phyloP scores from a whole-genome alignment of 257 asterid genomes.

The Salvia splendens region DNA sequence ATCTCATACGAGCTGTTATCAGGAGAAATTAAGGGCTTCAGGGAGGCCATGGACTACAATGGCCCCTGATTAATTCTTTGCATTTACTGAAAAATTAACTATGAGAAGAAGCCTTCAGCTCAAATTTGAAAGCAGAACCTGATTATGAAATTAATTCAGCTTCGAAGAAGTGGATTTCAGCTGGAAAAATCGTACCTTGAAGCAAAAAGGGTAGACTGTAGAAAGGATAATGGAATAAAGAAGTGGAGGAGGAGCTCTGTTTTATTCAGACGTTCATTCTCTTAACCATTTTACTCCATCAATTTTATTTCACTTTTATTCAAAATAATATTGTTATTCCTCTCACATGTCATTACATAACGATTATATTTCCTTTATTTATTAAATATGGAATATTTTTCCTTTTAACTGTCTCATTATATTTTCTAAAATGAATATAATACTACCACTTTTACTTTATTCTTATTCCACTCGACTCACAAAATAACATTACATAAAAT shows the following conservation, averaged over 20 bases:
- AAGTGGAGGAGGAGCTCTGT: constrained; percentile 33
- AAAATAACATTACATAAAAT: too few species aligned
- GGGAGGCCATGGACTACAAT: constrained; percentile 56
- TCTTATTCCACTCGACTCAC: too few species aligned
- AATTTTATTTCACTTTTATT: too few species aligned
- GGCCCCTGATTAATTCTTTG: constrained; percentile 38
- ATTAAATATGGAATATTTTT: too few species aligned
- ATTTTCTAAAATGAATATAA: too few species aligned
- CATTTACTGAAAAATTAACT: constrained; percentile 10
- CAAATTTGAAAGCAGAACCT: background rate
- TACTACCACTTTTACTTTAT: too few species aligned
- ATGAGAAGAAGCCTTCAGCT: background rate
- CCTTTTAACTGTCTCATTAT: too few species aligned
- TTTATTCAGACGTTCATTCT: too few species aligned
- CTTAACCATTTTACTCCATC: too few species aligned
- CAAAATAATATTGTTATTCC: too few species aligned
- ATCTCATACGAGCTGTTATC: constrained; percentile 52
- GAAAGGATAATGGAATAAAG: constrained; percentile 38
- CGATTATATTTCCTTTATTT: too few species aligned
- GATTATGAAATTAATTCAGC: constrained; percentile 6
- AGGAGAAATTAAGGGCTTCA: constrained; percentile 50
- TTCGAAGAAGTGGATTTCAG: constrained; percentile 15
- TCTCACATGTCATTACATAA: too few species aligned
- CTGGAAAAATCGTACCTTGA: constrained; percentile 34
- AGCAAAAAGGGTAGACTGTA: background rate